Conservation (phyloP, 306 rosid species). For the Malus sylvestris region DNA sequence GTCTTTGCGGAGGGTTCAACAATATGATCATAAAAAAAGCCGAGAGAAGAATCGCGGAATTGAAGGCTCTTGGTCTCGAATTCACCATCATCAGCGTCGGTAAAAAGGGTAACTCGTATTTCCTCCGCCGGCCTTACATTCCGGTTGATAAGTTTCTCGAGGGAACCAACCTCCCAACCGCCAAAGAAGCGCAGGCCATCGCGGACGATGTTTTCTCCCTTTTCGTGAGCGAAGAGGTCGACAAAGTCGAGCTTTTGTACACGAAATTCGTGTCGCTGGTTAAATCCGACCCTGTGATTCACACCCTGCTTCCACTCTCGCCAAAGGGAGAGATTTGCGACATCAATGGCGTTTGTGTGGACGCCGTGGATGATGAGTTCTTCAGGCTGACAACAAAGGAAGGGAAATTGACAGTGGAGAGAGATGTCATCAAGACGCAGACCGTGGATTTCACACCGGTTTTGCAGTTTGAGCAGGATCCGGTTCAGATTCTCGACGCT, state of each 20-base stretch:
- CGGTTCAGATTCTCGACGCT: constrained; percentile 90
- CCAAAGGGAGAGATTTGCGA: constrained; percentile 92
- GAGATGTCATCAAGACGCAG: constrained; percentile 47
- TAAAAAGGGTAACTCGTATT: constrained; percentile 75
- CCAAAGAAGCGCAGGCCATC: constrained; percentile 88
- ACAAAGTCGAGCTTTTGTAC: constrained; percentile 80
- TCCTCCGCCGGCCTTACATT: constrained; percentile 67
- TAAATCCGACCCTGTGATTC: constrained; percentile 67
- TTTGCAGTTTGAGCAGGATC: constrained; percentile 86
- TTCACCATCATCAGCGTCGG: constrained; percentile 73
- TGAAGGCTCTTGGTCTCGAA: constrained; percentile 55
- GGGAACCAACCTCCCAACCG: constrained; percentile 58
- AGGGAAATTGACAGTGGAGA: constrained; percentile 76
- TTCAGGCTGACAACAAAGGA: constrained; percentile 80
- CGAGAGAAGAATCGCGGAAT: constrained; percentile 51
- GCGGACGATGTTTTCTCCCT: constrained; percentile 87
- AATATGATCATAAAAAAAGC: constrained; percentile 59
- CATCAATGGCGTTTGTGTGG: constrained; percentile 68
- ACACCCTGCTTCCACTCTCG: constrained; percentile 81
- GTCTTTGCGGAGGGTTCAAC: constrained; percentile 81
- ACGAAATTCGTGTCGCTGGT: constrained; percentile 80
- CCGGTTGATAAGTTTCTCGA: constrained; percentile 73
- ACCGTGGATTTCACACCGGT: constrained; percentile 56
- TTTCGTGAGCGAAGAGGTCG: constrained; percentile 78
- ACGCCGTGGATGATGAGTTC: constrained; percentile 84